Evolutionary conservation across 208 protist species (phyloP), one percentile per base, ranked within the genome.

Genomic region (Acanthamoeba quina): DNA sequence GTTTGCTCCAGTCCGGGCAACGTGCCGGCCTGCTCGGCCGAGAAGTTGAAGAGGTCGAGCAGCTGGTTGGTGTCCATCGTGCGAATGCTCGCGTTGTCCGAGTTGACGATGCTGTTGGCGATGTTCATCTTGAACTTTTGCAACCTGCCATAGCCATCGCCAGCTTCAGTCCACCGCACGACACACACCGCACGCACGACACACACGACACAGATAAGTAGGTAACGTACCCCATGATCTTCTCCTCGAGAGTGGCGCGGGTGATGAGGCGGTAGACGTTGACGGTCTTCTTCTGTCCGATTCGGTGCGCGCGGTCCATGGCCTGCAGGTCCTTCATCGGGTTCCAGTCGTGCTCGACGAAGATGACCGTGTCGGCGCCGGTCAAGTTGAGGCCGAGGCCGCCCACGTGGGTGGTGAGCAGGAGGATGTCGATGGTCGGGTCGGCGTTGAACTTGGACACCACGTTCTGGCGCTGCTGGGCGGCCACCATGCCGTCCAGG

Each of bases 261-360:
- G 97, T 98, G 76, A 99, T 97, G 44, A 99, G 97, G 52, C 99
- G 97, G 95, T 99, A 99, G 90, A 99, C 99, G 82, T 98, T 98
- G 26, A 99, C 99, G 21, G 99, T 97, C 58, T 98, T 97, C 2
- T 98, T 99, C 94, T 99, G 99, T 21, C 99, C 99, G 89, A 99
- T 99, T 83, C 99, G 97, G 94, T 99, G 99, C 92, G 98, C 99
- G 54, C 99, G 96, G 94, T 99, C 99, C 96, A 99, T 98, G 41
- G 99, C 99, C 34, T 99, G 99, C 54, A 98, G 96, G 94, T 99
- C 99, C 98, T 99, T 99, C 34, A 99, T 98, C 4, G 99, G 99
- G 97, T 99, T 99, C 99, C 99, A 99, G 96, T 99, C 99, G 49
- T 96, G 98, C 96, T 99, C 99, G 95, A 99, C 99, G 95, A 99